These are phyloP conservation scores for Hyaloperonospora arabidopsidis DNA, from an alignment of 352 stramenopile species.

Conservation along the genomic window DNA sequence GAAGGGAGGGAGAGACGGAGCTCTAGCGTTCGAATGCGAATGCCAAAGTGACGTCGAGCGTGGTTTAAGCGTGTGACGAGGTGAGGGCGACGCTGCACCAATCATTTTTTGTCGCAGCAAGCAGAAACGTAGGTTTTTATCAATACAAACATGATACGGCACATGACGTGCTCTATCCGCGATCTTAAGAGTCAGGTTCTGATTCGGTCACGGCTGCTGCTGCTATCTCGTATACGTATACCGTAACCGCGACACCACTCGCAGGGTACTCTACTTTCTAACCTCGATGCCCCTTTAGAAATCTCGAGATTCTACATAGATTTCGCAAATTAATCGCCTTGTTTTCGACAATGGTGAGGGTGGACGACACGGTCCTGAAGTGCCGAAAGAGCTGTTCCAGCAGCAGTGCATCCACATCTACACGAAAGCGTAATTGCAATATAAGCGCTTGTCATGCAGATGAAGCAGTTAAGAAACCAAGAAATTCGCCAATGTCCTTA, in stretches of 20 bases:
- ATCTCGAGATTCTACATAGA: too few relatives aligned
- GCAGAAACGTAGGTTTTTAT: too few relatives aligned
- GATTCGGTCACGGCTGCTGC: too few relatives aligned
- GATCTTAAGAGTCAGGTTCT: too few relatives aligned
- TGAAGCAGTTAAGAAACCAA: constrained; percentile 13
- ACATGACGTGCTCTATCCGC: too few relatives aligned
- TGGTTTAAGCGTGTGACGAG: not conserved
- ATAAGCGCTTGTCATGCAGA: not conserved
- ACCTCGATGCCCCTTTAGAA: too few relatives aligned
- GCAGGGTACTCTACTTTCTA: too few relatives aligned
- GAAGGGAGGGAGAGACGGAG: not conserved
- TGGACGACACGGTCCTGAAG: constrained; percentile 46
- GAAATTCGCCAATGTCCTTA: constrained; percentile 6
- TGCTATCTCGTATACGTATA: too few relatives aligned
- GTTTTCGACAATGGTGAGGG: constrained; percentile 11
- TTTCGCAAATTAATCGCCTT: not conserved
- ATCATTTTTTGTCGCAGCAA: constrained; percentile 5
- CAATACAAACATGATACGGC: too few relatives aligned
- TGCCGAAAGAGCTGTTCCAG: constrained; percentile 12
- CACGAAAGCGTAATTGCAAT: constrained; percentile 29
- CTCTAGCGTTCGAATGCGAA: constrained; percentile 3
- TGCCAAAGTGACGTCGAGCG: constrained; percentile 19
- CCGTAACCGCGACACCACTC: too few relatives aligned
- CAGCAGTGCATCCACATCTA: constrained; percentile 14
- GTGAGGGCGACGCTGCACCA: constrained; percentile 21